Evolutionary conservation across 495 filamentous ascomycete genomes (phyloP).

Genomic region (Penicillium lividum): DNA sequence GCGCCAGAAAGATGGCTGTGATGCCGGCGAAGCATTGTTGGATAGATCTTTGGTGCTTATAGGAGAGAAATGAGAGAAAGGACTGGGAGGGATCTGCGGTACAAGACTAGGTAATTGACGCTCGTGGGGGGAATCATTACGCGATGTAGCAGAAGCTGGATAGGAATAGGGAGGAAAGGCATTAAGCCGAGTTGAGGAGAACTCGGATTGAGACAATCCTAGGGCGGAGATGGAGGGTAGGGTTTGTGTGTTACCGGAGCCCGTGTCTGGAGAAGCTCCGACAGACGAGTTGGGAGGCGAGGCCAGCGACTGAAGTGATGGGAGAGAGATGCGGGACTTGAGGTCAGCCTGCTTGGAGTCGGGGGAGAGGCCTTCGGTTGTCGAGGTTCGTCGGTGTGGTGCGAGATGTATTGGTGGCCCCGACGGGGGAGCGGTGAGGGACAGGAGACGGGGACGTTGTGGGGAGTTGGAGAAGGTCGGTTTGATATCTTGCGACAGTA

Average conservation of each 20-base stretch:
- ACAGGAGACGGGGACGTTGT: slow-evolving; percentile 14
- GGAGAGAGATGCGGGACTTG: slow-evolving; percentile 10
- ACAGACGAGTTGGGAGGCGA: slow-evolving; percentile 37
- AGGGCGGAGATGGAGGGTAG: slow-evolving; percentile 50
- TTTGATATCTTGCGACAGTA: slow-evolving; percentile 8
- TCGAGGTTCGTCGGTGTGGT: slow-evolving; percentile 8
- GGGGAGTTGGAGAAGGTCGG: background rate
- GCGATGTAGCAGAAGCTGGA: slow-evolving; percentile 33
- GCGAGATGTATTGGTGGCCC: background rate
- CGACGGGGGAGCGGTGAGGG: slow-evolving; percentile 10
- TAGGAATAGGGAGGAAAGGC: slow-evolving; percentile 27
- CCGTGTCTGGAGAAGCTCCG: slow-evolving; percentile 41
- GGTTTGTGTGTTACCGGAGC: slow-evolving; percentile 28
- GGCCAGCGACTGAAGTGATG: slow-evolving; percentile 17
- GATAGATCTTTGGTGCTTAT: slow-evolving; percentile 42
- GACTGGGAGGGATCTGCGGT: slow-evolving; percentile 37
- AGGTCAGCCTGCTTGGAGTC: slow-evolving; percentile 5
- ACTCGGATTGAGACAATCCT: slow-evolving; percentile 27
- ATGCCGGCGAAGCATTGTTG: slow-evolving; percentile 42
- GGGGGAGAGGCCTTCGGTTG: background rate
- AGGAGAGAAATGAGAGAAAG: slow-evolving; percentile 43
- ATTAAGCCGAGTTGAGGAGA: slow-evolving; percentile 23
- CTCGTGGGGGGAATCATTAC: slow-evolving; percentile 38
- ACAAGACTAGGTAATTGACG: slow-evolving; percentile 28
- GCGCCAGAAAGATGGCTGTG: slow-evolving; percentile 33